Percentiles rank a stretch among this genome's conserved stretches.
Evolutionary conservation across 1,284 basidiomycete genomes (phyloP).

Genomic region (Phenoliferia sp.): DNA sequence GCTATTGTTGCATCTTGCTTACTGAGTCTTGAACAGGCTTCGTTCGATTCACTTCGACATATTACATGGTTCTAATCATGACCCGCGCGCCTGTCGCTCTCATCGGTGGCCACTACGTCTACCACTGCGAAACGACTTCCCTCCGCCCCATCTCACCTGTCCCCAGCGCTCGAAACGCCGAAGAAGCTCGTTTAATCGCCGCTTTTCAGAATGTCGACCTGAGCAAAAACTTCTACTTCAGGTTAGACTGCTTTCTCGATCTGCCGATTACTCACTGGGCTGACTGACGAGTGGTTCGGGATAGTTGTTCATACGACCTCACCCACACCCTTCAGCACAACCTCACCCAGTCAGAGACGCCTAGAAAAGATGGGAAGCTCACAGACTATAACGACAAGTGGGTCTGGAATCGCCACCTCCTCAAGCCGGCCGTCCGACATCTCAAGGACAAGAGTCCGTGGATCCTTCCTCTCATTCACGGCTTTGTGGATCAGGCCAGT

Average conservation of each 20-base stretch:
- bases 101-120: slow-evolving; percentile 93
- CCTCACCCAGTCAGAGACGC: slow-evolving; percentile 54
- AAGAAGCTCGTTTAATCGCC: slow-evolving; percentile 57
- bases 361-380: not conserved
- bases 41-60: slow-evolving; percentile 80
- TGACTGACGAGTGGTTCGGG: too few species aligned
- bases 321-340: slow-evolving; percentile 93
- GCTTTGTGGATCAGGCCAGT: slow-evolving; percentile 98
- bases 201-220: slow-evolving; percentile 98
- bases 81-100: slow-evolving; percentile 89
- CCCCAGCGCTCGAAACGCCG: slow-evolving; percentile 15
- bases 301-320: slow-evolving; percentile 90
- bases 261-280: not conserved
- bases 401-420: slow-evolving; percentile 92
- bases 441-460: slow-evolving; percentile 62
- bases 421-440: slow-evolving; percentile 56
- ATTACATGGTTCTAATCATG: slow-evolving; percentile 83
- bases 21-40: slow-evolving; percentile 65
- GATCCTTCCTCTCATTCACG: slow-evolving; percentile 90
- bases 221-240: slow-evolving; percentile 99
- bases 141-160: slow-evolving; percentile 58
- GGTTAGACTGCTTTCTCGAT: slow-evolving; percentile 51
- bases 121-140: slow-evolving; percentile 91
- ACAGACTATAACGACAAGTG: slow-evolving; percentile 69
- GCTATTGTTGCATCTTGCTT: slow-evolving; percentile 36